Evolutionary conservation across 2,329 filamentous ascomycete genomes (phyloP).

Genomic region (Aspergillus pseudoterreus): DNA sequence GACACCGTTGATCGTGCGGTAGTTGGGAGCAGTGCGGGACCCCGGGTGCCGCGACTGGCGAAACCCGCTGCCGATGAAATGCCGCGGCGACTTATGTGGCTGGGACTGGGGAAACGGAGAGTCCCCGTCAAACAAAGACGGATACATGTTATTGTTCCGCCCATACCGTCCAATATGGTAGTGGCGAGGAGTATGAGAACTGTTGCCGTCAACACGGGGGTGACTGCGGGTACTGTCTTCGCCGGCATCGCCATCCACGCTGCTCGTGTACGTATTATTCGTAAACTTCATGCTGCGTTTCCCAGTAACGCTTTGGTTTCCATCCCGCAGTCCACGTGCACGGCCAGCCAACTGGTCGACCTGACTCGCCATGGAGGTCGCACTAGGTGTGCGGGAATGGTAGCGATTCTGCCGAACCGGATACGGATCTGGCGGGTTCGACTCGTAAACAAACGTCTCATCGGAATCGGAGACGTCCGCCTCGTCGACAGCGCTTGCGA

Average conservation of each 20-base stretch:
- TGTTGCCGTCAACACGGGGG: slow-evolving; percentile 55
- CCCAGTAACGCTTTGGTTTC: slow-evolving; percentile 59
- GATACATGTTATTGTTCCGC: slow-evolving; percentile 63
- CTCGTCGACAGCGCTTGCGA: slow-evolving; percentile 92
- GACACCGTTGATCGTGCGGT: slow-evolving; percentile 40
- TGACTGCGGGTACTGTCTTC: slow-evolving; percentile 60
- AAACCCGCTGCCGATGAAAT: slow-evolving; percentile 48
- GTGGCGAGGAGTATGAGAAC: slow-evolving; percentile 62
- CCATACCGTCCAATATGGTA: slow-evolving; percentile 79
- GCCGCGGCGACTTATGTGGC: slow-evolving; percentile 61
- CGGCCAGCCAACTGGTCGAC: slow-evolving; percentile 46
- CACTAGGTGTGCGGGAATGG: slow-evolving; percentile 91
- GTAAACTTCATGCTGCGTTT: slow-evolving; percentile 98
- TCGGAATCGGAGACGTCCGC: slow-evolving; percentile 96
- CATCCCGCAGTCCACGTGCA: slow-evolving; percentile 66
- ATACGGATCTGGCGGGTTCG: slow-evolving; percentile 70
- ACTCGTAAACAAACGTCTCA: slow-evolving; percentile 98
- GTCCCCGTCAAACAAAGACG: slow-evolving; percentile 72
- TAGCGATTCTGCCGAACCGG: slow-evolving; percentile 65
- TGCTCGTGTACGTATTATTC: slow-evolving; percentile 67
- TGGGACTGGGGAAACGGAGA: slow-evolving; percentile 66
- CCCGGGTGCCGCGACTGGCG: slow-evolving; percentile 68
- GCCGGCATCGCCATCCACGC: slow-evolving; percentile 62
- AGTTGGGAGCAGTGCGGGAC: slow-evolving; percentile 56
- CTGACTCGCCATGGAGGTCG: slow-evolving; percentile 66